Conservation (phyloP, 2,329 filamentous ascomycete genomes). For the Colletotrichum sp. region DNA sequence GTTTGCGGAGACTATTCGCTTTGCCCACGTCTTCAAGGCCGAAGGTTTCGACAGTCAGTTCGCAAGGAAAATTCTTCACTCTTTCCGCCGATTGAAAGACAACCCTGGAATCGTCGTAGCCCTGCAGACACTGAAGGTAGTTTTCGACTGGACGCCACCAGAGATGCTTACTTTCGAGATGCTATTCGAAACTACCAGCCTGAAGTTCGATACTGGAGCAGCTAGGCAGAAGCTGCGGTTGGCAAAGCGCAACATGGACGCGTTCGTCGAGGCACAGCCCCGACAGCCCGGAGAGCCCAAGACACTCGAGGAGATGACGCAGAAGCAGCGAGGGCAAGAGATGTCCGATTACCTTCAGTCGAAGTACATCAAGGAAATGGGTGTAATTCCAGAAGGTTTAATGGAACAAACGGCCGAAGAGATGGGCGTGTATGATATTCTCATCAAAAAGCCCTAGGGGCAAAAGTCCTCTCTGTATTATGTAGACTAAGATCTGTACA, state of each 20-base stretch:
- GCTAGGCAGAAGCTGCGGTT: slow-evolving; percentile 45
- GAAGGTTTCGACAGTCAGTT: slow-evolving; percentile 51
- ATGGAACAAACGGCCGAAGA: slow-evolving; percentile 40
- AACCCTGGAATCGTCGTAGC: slow-evolving; percentile 50
- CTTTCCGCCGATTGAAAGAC: slow-evolving; percentile 52
- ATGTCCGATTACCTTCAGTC: slow-evolving; percentile 48
- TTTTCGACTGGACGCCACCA: slow-evolving; percentile 48
- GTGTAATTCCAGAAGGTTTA: slow-evolving; percentile 24
- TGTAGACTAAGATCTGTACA: slow-evolving; percentile 7
- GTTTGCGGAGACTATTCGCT: slow-evolving; percentile 56
- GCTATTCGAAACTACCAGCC: slow-evolving; percentile 46
- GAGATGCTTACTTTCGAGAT: slow-evolving; percentile 54
- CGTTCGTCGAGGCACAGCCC: slow-evolving; percentile 22
- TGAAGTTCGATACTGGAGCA: slow-evolving; percentile 45
- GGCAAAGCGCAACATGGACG: slow-evolving; percentile 48
- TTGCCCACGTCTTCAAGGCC: slow-evolving; percentile 47
- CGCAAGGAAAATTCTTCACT: slow-evolving; percentile 54
- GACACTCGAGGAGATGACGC: slow-evolving; percentile 40
- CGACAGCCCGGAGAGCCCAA: slow-evolving; percentile 27
- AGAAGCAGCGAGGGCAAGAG: slow-evolving; percentile 38
- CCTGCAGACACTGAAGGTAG: slow-evolving; percentile 44
- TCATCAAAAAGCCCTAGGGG: neutral
- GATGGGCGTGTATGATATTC: slow-evolving; percentile 46
- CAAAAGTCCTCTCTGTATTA: slow-evolving; percentile 2
- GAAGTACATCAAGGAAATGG: slow-evolving; percentile 35